phyloP scores from a whole-genome alignment of 78 protist genomes.

The Guillardia theta region DNA sequence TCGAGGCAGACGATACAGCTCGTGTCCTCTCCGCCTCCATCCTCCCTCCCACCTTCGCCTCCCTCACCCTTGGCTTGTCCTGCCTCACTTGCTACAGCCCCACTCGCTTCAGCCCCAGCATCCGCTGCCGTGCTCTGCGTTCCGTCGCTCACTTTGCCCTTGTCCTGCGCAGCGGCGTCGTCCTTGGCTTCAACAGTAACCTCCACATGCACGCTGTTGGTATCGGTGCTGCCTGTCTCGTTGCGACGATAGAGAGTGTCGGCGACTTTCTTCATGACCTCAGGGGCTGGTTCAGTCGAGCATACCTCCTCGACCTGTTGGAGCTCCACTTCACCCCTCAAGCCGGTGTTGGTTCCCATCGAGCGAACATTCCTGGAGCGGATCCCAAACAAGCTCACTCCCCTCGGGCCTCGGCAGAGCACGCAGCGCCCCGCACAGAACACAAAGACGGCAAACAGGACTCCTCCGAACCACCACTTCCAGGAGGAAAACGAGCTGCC shows the following conservation, averaged over 20 bases:
- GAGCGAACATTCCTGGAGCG: too few species aligned
- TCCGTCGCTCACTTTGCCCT: neutral
- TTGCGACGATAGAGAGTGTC: too few species aligned
- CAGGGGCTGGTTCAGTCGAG: too few species aligned
- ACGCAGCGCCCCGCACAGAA: neutral
- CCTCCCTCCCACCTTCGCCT: neutral
- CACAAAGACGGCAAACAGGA: neutral
- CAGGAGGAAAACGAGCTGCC: neutral
- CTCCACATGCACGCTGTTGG: too few species aligned
- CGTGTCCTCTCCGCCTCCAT: neutral
- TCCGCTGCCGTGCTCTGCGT: neutral
- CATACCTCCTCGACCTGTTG: too few species aligned
- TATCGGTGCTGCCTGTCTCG: too few species aligned
- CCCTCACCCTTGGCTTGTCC: neutral
- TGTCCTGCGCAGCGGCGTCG: too few species aligned
- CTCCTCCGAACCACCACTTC: neutral
- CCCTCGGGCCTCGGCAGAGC: neutral
- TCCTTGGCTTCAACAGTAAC: too few species aligned
- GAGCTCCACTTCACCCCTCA: too few species aligned
- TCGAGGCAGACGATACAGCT: constrained; percentile 23
- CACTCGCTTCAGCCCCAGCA: neutral
- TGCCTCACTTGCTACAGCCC: neutral
- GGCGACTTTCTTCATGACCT: too few species aligned
- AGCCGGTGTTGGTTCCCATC: too few species aligned
- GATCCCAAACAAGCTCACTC: neutral